Evolutionary conservation across 495 filamentous ascomycete species (phyloP), one percentile per base, ranked within the genome.

Genomic region (Hypoxylon fragiforme): DNA sequence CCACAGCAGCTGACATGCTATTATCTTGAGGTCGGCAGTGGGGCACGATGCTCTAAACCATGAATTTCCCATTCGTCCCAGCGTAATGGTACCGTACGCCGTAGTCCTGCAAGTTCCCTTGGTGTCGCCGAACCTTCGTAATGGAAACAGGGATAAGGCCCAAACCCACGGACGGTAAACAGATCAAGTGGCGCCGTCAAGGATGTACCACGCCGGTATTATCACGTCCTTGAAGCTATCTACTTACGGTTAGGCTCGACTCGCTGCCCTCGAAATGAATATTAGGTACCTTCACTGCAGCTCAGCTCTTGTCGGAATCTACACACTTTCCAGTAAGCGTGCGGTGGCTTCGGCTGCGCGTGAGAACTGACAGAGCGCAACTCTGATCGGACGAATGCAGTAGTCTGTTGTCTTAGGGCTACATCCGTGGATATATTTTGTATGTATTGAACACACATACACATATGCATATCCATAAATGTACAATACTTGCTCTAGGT

Each of bases 31-130:
- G 47, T 57, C 52, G 44, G 47, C 16, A 41, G 58, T 62, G 58
- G 58, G 58, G 58, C 44, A 49, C 14, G 47, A 53, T 32, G 43
- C 51, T 62, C 52, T 30, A 56, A 43, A 62, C 58, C 56, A 52
- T 51, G 51, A 56, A 62, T 39, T 49, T 48, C 38, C 53, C 39
- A 62, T 62, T 62, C 58, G 58, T 62, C 58, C 58, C 58, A 39
- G 52, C 37, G 42, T 62, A 57, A 50, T 62, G 58, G 58, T 62
- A 56, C 58, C 58, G 52, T 62, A 62, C 52, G 52, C 58, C 34
- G 52, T 62, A 28, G 24, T 28, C 24, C 24, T 28, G 24, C 58
- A 53, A 53, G 58, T 62, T 44, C 21, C 57, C 57, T 55, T 61
- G 46, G 57, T 62, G 58, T 57, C 53, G 58, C 52, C 52, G 58